Evolutionary conservation across 164 flowering plant genomes (phyloP).

Genomic region (Macadamia tetraphylla): DNA sequence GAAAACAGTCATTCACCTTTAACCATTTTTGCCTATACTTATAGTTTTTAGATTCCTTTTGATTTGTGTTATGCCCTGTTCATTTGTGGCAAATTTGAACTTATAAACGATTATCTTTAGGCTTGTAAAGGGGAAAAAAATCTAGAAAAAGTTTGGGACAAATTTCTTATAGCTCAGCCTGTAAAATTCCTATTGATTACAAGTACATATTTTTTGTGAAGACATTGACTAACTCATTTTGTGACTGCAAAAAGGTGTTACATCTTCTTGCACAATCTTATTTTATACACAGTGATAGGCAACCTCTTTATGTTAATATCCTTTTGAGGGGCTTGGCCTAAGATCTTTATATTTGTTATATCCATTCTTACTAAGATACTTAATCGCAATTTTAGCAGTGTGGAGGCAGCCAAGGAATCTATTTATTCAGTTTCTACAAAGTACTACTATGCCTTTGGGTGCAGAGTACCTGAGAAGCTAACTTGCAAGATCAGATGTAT

Average conservation of each 20-base stretch:
- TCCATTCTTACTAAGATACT: not conserved
- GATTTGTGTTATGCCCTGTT: too few relatives aligned
- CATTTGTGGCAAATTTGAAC: too few relatives aligned
- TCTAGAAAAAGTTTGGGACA: too few relatives aligned
- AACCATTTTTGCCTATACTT: too few relatives aligned
- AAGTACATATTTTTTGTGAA: not conserved
- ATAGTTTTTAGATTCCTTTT: too few relatives aligned
- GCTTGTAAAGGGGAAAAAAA: too few relatives aligned
- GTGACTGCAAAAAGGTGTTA: not conserved
- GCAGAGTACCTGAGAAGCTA: constrained; percentile 14
- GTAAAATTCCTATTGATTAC: too few relatives aligned
- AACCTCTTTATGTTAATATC: too few relatives aligned
- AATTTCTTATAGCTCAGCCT: too few relatives aligned
- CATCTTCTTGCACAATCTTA: not conserved
- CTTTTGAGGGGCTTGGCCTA: not conserved
- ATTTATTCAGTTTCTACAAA: constrained; percentile 38
- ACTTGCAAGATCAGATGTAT: constrained; percentile 26
- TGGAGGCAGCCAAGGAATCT: constrained; percentile 30
- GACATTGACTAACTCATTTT: not conserved
- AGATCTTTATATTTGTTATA: not conserved
- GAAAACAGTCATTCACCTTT: too few relatives aligned
- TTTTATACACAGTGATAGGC: too few relatives aligned
- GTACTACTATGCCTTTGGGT: constrained; percentile 34
- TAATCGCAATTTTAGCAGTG: constrained; percentile 14
- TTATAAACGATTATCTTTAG: too few relatives aligned